Percentiles rank a stretch among this genome's conserved stretches.
These are phyloP conservation scores for Ogataea chonburiensis DNA, from an alignment of 805 yeast genomes.

Conservation along the genomic window DNA sequence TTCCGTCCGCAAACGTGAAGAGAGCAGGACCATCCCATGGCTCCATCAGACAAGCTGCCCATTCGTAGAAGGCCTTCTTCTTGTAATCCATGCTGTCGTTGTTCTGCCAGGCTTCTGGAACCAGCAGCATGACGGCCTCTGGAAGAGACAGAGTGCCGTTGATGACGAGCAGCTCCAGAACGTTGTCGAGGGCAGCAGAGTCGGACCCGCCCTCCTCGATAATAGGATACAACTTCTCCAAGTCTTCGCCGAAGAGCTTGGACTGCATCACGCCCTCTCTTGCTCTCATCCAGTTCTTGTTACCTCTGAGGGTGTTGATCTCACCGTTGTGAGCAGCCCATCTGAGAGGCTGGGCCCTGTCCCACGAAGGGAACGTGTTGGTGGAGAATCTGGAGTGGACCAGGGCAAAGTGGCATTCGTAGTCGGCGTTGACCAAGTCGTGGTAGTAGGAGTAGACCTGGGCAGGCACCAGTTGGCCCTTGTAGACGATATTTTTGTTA, in stretches of 20 bases:
- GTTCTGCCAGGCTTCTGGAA: constrained; percentile 98
- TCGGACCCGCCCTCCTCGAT: constrained; percentile 99
- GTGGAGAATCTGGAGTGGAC: constrained; percentile 98
- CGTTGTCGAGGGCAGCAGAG: constrained; percentile 97
- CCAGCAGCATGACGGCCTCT: constrained; percentile 94
- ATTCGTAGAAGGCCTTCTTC: constrained; percentile 92
- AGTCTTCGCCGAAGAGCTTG: constrained; percentile 81
- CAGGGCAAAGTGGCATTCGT: constrained; percentile 91
- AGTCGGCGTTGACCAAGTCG: constrained; percentile 87
- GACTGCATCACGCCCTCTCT: constrained; percentile 97
- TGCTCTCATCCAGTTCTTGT: constrained; percentile 99
- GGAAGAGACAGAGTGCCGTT: constrained; percentile 92
- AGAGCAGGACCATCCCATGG: constrained; percentile 99
- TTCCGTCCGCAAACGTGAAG: constrained; percentile 94
- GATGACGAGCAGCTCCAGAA: constrained; percentile 83
- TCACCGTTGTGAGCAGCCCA: constrained; percentile 99
- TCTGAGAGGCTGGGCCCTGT: constrained; percentile 96
- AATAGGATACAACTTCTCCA: constrained; percentile 88
- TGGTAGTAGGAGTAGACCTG: constrained; percentile 95
- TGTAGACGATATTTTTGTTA: constrained; percentile 87
- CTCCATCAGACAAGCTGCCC: constrained; percentile 99
- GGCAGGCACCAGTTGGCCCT: constrained; percentile 95
- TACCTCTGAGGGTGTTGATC: constrained; percentile 94
- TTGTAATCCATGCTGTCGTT: constrained; percentile 84
- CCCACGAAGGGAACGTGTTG: constrained; percentile 99